Base-by-base conservation (phyloP, 768 basidiomycete genomes). In the Tylopilus subfusipes region DNA sequence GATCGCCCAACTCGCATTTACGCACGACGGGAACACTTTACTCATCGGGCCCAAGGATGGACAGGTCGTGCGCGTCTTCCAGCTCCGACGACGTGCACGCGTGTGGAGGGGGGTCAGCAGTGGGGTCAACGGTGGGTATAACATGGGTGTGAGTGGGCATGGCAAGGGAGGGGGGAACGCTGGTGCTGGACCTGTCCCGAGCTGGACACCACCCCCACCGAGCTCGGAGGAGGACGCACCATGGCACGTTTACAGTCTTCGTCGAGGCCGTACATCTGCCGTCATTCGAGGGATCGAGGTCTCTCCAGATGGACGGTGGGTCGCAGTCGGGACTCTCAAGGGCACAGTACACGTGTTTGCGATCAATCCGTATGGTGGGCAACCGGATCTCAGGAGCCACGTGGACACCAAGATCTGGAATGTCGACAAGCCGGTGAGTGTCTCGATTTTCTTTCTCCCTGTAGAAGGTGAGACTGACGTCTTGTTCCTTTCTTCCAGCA, bases 291-390 rank as follows among this genome's bases (percentile, higher is more conserved):
- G 69, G 13, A 70, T 86, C 13, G 72, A 70, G 24, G 56, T 64
- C 7, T 65, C 69, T 39, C 57, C 66, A 3, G 85, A 86, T 61
- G 85, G 84, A 14, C 69, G 84, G 33, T 92, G 87, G 86, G 68
- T 83, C 18, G 89, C 82, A 3, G 68, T 90, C 33, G 81, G 77
- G n/a, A 90, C 85, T 36, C 63, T 74, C 63, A 83, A 83, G 59
- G 68, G 82, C 53, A 87, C 82, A 0, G 70, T 85, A 21, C 89
- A 93, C 70, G 71, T 92, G 1, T 93, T 90, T 63, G 81, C 85
- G 9, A 74, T 85, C 9, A 88, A 91, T 65, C 89, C 89, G 5
- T 85, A 85, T 54, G 91, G 89, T 1, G 87, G 91, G 4, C 75
- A 74, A 31, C 74, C 85, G 2, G 84, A 90, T 70, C 70, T 80